phyloP scores from a whole-genome alignment of 1,139 yeast species.

The Hansenula sp. region DNA sequence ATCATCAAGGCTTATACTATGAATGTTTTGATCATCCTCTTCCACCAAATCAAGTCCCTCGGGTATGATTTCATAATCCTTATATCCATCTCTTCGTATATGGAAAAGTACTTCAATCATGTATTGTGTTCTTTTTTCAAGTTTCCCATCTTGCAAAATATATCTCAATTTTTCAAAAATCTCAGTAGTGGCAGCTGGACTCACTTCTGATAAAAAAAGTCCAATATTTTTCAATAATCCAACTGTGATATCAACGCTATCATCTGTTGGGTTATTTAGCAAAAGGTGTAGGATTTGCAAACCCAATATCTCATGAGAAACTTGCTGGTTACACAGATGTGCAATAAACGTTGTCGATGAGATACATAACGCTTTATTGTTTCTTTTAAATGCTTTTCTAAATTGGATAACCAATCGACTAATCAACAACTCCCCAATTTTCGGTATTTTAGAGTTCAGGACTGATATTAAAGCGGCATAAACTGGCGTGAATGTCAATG shows the following conservation, averaged over 20 bases:
- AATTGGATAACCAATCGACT: slow-evolving; percentile 58
- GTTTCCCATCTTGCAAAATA: slow-evolving; percentile 51
- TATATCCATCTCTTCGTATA: slow-evolving; percentile 46
- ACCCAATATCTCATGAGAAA: slow-evolving; percentile 58
- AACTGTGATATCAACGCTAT: slow-evolving; percentile 46
- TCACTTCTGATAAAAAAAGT: slow-evolving; percentile 35
- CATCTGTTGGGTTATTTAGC: slow-evolving; percentile 49
- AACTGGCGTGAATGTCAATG: slow-evolving; percentile 39
- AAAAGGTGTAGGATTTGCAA: slow-evolving; percentile 63
- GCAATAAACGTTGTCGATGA: slow-evolving; percentile 50
- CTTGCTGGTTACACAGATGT: slow-evolving; percentile 61
- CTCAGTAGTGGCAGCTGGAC: slow-evolving; percentile 42
- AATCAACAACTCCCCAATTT: slow-evolving; percentile 57
- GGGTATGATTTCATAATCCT: slow-evolving; percentile 36
- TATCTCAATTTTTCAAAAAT: slow-evolving; percentile 61
- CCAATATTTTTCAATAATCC: slow-evolving; percentile 44
- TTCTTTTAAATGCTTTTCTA: slow-evolving; percentile 47
- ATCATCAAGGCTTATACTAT: slow-evolving; percentile 54
- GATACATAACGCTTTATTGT: slow-evolving; percentile 41
- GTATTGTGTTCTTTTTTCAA: slow-evolving; percentile 41
- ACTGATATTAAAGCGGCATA: slow-evolving; percentile 59
- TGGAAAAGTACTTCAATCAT: slow-evolving; percentile 52
- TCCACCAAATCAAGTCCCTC: slow-evolving; percentile 57
- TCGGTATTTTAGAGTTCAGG: slow-evolving; percentile 66
- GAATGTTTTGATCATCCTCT: slow-evolving; percentile 59